Base-by-base conservation (phyloP, 495 filamentous ascomycete genomes). In the Penicillium ochrochloron region DNA sequence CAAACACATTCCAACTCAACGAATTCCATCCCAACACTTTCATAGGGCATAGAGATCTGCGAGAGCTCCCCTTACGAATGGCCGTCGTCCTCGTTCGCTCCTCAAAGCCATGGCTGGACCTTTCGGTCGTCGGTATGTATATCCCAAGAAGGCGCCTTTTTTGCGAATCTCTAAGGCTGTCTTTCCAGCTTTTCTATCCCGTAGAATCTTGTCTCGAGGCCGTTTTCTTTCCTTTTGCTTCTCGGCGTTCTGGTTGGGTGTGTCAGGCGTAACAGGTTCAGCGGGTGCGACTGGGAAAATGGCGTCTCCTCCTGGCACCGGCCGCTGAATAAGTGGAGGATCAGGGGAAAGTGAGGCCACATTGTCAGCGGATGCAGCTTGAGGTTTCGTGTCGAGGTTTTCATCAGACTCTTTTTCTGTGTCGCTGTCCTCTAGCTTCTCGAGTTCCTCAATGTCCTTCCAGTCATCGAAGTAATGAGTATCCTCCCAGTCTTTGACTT, bases 401-500 rank as follows among this genome's bases (percentile, higher is more conserved):
- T 68, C 66, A 15, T 62, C 63, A 10, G 48, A 10, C 9, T 60
- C 63, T 51, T 23, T 29, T 29, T 73, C 67, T 1, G 57, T 64
- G 7, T 74, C 68, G 19, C 66, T 73, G 25, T 61, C 64, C 3
- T 61, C 70, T 5, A 71, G 73, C 21, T 80, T 79, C 25, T 83
- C 82, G 44, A 69, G 60, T 17, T 84, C 78, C 39, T 82, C 87
- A 60, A 90, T 84, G n/a, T 86, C 78, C 41, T 89, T 88, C 64
- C 89, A 89, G 57, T 94, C 90, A 57, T 96, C 90, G 65, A 97
- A 97, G 72, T 96, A 97, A 61, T 90, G 89, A 14, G 93, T 97
- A 66, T 97, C 92, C 62, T 94, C 92, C 68, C 84, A 82, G 27
- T 82, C 78, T 35, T 79, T 82, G 34, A 96, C 87, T 42, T 82